Base-by-base conservation (phyloP, 1,284 basidiomycete species). In the Irpex sp. region DNA sequence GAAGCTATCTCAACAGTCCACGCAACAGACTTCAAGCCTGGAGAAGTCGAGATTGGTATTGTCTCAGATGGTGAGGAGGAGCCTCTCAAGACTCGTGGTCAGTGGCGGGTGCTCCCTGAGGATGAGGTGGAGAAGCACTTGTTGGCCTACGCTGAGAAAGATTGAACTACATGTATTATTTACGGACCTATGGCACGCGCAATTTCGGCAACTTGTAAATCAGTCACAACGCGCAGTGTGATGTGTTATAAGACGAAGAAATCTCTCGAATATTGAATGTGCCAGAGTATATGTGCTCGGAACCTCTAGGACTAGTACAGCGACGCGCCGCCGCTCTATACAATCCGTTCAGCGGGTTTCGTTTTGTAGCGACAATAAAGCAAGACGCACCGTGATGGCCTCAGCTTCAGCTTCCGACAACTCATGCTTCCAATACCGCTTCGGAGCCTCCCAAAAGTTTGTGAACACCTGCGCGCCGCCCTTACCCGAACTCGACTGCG, bases 11-110 rank as follows among this genome's bases (percentile, higher is more conserved):
- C 94, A 40, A 94, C 90, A 0, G 91, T 98, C 62, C 89, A 96
- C 75, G 91, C 94, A 37, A 97, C 96, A 21, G 97, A 99, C 75
- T 96, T 96, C 81, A 98, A 98, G 76, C 81, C 91, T 0, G 91
- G 88, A 49, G 93, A 95, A 74, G 90, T 95, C 67, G 93, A 96
- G 74, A 92, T 94, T 62, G 90, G 92, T 5, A 92, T 95, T 56
- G 88, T 92, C 15, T 94, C 92, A 21, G 82, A 81, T 4, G 82
- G 83, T 51, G 84, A 87, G 5, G 86, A 88, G n/a, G 92, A 93
- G 70, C 75, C 81, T 65, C 74, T 75, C 62, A 87, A 91, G 76
- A 85, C 83, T 54, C 79, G 82, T 65, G 94, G 94, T 19, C 75
- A 82, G 64, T 96, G 94, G 91, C 85, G 94, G 63, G 89, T 92